Conservation (phyloP, 768 basidiomycete species). For the Chalciporus sphaerocephalus region DNA sequence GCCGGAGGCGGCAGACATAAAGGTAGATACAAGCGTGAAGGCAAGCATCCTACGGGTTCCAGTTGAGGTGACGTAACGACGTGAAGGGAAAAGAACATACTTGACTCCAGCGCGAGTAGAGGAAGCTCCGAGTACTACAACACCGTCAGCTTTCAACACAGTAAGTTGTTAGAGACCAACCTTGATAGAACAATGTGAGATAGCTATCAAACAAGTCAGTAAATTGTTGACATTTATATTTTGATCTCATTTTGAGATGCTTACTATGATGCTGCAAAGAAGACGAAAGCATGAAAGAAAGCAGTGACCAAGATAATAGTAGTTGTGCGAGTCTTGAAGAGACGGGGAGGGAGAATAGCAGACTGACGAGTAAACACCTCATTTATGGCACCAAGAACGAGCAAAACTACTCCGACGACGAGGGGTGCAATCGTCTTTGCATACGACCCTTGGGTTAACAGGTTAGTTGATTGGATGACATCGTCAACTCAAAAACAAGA, state of each 20-base stretch:
- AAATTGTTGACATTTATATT: background rate
- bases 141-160: slow-evolving; percentile 9
- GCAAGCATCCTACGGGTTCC: slow-evolving; percentile 56
- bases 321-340: slow-evolving; percentile 83
- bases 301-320: slow-evolving; percentile 50
- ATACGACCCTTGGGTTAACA: slow-evolving; percentile 44
- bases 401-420: slow-evolving; percentile 49
- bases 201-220: slow-evolving; percentile 35
- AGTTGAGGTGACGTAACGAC: background rate
- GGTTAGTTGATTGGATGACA: background rate
- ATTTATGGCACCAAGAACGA: slow-evolving; percentile 51
- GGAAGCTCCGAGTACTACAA: slow-evolving; percentile 58
- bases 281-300: slow-evolving; percentile 61
- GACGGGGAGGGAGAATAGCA: slow-evolving; percentile 68
- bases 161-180: slow-evolving; percentile 12
- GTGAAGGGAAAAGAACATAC: slow-evolving; percentile 32
- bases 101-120: slow-evolving; percentile 66
- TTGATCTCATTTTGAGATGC: slow-evolving; percentile 1
- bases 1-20: slow-evolving; percentile 54
- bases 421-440: slow-evolving; percentile 60
- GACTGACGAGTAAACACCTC: slow-evolving; percentile 60
- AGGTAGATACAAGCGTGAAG: slow-evolving; percentile 58
- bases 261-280: slow-evolving; percentile 45
- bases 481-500: background rate
- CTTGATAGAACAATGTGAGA: slow-evolving; percentile 73